phyloP scores from a whole-genome alignment of 2,329 filamentous ascomycete genomes.

The Clarireedia paspali region DNA sequence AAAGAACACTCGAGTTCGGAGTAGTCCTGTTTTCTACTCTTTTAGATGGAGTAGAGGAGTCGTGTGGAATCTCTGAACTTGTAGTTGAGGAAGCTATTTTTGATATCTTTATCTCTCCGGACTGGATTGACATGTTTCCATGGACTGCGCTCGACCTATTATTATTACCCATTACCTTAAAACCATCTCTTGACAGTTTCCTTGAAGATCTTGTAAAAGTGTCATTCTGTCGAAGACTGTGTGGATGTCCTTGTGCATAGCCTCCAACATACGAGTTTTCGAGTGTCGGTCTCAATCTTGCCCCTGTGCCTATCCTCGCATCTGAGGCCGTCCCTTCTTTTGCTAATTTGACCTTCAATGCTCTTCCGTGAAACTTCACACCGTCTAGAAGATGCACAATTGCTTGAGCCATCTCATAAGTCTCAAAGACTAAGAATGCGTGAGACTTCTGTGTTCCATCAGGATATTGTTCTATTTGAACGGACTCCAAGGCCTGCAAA shows the following conservation, averaged over 20 bases:
- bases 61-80: too few species aligned
- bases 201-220: too few species aligned
- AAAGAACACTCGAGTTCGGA: background rate
- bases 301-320: background rate
- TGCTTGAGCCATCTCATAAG: constrained; percentile 8
- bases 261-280: background rate
- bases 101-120: too few species aligned
- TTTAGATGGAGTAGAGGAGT: background rate
- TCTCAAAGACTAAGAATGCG: constrained; percentile 16
- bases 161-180: too few species aligned
- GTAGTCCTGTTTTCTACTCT: background rate
- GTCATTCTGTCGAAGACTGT: too few species aligned
- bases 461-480: constrained; percentile 13
- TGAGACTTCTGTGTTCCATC: constrained; percentile 13
- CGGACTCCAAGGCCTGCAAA: constrained; percentile 1
- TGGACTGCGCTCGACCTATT: too few species aligned
- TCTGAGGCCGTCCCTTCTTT: constrained; percentile 6
- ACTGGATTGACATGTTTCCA: too few species aligned
- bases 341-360: constrained; percentile 2
- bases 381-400: constrained; percentile 1
- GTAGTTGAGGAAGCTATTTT: too few species aligned
- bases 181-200: too few species aligned
- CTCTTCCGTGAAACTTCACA: background rate
- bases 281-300: background rate
- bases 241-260: background rate